Evolutionary conservation across 1,284 basidiomycete genomes (phyloP).

Genomic region (Limonomyces culmigenus): DNA sequence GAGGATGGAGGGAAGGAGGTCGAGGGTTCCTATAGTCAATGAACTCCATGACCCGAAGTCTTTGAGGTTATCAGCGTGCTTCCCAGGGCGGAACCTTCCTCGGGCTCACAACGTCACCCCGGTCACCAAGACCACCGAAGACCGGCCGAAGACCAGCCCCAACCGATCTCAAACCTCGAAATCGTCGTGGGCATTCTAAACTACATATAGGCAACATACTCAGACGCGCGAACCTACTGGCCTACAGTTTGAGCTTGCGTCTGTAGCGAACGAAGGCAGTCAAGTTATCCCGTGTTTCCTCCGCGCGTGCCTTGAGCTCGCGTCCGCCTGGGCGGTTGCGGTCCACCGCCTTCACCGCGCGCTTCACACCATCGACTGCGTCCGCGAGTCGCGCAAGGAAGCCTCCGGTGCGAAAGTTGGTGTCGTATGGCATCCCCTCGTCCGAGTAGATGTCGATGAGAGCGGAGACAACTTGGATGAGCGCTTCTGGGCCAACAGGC

Average conservation of each 20-base stretch:
- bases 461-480: slow-evolving; percentile 72
- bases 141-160: no score
- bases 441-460: slow-evolving; percentile 94
- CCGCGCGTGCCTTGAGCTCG: slow-evolving; percentile 36
- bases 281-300: slow-evolving; percentile 71
- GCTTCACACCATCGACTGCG: slow-evolving; percentile 39
- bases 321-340: slow-evolving; percentile 35
- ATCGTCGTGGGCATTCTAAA: no score
- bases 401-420: slow-evolving; percentile 52
- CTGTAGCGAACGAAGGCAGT: slow-evolving; percentile 83
- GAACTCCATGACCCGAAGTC: no score
- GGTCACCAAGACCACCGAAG: no score
- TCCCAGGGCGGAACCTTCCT: no score
- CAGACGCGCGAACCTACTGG: no score
- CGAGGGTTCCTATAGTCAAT: no score
- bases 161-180: no score
- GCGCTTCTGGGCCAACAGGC: slow-evolving; percentile 43
- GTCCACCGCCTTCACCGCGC: slow-evolving; percentile 41
- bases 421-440: slow-evolving; percentile 70
- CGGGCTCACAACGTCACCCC: no score
- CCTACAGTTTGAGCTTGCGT: slow-evolving; percentile 32
- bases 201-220: no score
- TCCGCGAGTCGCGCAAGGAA: slow-evolving; percentile 35
- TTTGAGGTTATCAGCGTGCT: no score
- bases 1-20: no score